Evolutionary conservation across 345 rosid genomes (phyloP).

Genomic region (Microthlaspi erraticum): DNA sequence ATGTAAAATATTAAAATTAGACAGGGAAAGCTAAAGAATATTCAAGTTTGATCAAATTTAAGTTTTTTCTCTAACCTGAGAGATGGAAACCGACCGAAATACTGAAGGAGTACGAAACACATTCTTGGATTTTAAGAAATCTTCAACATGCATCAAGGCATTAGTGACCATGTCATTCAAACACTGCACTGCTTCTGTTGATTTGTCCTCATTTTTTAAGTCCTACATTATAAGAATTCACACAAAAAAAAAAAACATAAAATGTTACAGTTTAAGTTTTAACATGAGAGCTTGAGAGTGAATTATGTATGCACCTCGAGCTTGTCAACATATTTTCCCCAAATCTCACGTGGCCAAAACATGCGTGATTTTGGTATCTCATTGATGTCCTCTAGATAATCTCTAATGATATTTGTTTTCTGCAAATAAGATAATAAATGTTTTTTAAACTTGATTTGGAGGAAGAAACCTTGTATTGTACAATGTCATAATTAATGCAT

Average conservation of each 20-base stretch:
- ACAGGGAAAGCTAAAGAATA: neutral
- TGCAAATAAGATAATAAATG: constrained; percentile 20
- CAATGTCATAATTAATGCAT: neutral
- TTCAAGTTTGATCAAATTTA: no score
- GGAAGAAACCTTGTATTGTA: neutral
- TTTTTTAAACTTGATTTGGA: neutral
- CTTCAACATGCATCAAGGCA: constrained; percentile 74
- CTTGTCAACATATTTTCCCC: constrained; percentile 83
- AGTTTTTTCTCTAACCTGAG: constrained; percentile 55
- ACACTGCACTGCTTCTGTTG: constrained; percentile 81
- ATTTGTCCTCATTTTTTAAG: constrained; percentile 75
- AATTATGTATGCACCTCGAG: constrained; percentile 74
- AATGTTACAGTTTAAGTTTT: neutral
- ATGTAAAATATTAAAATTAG: neutral
- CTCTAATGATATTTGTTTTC: constrained; percentile 92
- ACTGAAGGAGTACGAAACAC: constrained; percentile 61
- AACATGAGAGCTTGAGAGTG: constrained; percentile 14
- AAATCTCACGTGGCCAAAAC: constrained; percentile 96
- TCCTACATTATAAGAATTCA: constrained; percentile 53
- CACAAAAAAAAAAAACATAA: neutral
- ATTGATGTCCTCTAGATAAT: constrained; percentile 88
- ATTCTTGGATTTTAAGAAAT: constrained; percentile 68
- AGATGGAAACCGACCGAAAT: constrained; percentile 80
- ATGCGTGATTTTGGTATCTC: constrained; percentile 92
- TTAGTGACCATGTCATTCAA: constrained; percentile 91